Base-by-base conservation (phyloP, 441 rosid species). In the Oxalis stricta region DNA sequence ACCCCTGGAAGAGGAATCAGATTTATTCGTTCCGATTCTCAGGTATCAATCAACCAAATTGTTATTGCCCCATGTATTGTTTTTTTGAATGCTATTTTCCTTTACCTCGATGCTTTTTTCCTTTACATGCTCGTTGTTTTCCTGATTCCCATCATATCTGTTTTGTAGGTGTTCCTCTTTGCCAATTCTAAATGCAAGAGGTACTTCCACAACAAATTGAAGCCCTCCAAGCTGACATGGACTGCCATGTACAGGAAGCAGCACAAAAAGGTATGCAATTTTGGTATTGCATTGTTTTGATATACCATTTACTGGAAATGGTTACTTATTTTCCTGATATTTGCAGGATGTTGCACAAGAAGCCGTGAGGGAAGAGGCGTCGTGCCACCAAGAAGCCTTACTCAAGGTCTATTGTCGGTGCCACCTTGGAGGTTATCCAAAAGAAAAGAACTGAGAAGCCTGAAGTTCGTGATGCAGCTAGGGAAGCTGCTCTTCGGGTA, bases 141-240 rank as follows among this genome's bases (percentile, higher is more conserved):
- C 17, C 2, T 7, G 29, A 15, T 29, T 9, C 11, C 17, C 15
- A 21, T 40, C n/a, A n/a, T n/a, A n/a, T 4, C 7, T 8, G 10
- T 34, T 17, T 10, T 37, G 20, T 18, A 85, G 96, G 96, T 85
- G 45, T 85, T 85, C 68, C 65, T 85, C 43, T 85, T 85, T 61
- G 56, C 64, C 21, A 86, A 82, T 64, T 86, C 96, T 1, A 86
- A 86, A 52, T 86, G 94, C 64, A 79, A 86, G 69, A 69, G 84
- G 66, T 82, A 86, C 49, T 86, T 86, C 55, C 96, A 86, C 66
- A 77, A 79, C 61, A 61, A 77, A 40, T 34, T 86, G 76, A 86
- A 86, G 84, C 96, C 94, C 2, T 86, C 96, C 0, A 86, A 86
- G 79, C 91, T 86, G 52, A 48, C 76, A 15, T 85, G 96, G 96